Evolutionary conservation across 1,284 basidiomycete genomes (phyloP), one percentile per base, ranked within the genome.

Genomic region (Vanrija humicola): DNA sequence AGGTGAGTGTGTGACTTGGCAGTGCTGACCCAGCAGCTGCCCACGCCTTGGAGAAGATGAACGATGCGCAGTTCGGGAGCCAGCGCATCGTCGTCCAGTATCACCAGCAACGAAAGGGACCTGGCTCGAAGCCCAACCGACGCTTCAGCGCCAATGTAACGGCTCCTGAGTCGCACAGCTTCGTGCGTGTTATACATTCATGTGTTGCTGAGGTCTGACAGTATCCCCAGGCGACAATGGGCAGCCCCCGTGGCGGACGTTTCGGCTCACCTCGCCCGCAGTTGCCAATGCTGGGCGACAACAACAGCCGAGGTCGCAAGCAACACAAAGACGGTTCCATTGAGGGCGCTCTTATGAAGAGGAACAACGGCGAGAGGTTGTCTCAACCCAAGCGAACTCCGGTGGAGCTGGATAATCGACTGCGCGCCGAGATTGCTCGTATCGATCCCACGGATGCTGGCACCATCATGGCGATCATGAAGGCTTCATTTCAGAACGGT

Each of bases 1-100:
- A 82, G 89, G 89, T 89, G 64, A 52, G 76, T 44, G 15, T 39
- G 18, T 10, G 16, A 39, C 18, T 45, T 38, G 43, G 9, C n/a
- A 7, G 40, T 15, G 15, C 25, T 28, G 10, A 18, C 42, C 18
- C 29, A 55, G 14, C 55, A 68, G 68, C 68, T 7, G 55, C 61
- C 2, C 28, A 45, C 2, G 72, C 72, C 2, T 64, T 73, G 34
- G 26, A 39, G 6, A 28, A 48, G 3, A 65, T 74, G 63, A 59
- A 73, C 43, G 59, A 59, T 10, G 52, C 56, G 12, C 53, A 51
- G 34, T 46, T 73, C 2, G 72, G 69, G 5, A 50, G 29, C 6
- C 55, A 61, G n/a, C 45, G n/a, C 7, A 50, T 74, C 34, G 50
- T 56, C 0, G 67, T 73, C 2, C 62, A 66, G 0, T 57, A 66